These are phyloP conservation scores for Coprinellus micaceus DNA, from an alignment of 768 basidiomycete species.

Conservation along the genomic window DNA sequence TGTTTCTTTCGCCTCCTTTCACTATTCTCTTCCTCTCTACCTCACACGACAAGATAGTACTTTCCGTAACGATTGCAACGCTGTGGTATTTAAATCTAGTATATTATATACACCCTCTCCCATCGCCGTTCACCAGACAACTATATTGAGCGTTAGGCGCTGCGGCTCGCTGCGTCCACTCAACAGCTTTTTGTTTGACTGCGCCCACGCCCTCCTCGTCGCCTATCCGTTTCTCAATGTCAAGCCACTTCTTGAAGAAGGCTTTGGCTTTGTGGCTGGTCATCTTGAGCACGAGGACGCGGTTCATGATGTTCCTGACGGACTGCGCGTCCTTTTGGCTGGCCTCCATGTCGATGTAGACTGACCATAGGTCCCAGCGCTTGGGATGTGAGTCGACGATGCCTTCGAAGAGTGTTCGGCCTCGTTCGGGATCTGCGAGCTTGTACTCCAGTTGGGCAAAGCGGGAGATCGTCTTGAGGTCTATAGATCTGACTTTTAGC, in stretches of 20 bases:
- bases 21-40: constrained; percentile 2
- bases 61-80: constrained; percentile 2
- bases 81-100: constrained; percentile 1
- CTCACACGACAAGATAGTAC: constrained; percentile 5
- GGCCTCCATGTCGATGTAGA: constrained; percentile 97
- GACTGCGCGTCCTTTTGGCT: constrained; percentile 74
- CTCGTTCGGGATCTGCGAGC: constrained; percentile 89
- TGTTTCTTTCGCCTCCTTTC: constrained; percentile 2
- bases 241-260: constrained; percentile 98
- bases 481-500: constrained; percentile 36
- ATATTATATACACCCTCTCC: not conserved
- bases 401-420: constrained; percentile 94
- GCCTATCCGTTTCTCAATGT: constrained; percentile 80
- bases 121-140: not conserved
- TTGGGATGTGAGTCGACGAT: constrained; percentile 95
- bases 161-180: constrained; percentile 75
- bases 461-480: constrained; percentile 91
- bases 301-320: constrained; percentile 82
- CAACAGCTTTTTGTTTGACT: constrained; percentile 87
- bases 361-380: constrained; percentile 91
- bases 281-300: constrained; percentile 80
- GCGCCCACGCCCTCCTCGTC: constrained; percentile 76
- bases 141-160: constrained; percentile 27
- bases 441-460: constrained; percentile 97
- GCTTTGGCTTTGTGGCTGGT: constrained; percentile 95